Percentiles rank a stretch among this genome's conserved stretches.
Conservation (phyloP, 192 early-diverging fungal genomes). For the Coemansia sp. region DNA sequence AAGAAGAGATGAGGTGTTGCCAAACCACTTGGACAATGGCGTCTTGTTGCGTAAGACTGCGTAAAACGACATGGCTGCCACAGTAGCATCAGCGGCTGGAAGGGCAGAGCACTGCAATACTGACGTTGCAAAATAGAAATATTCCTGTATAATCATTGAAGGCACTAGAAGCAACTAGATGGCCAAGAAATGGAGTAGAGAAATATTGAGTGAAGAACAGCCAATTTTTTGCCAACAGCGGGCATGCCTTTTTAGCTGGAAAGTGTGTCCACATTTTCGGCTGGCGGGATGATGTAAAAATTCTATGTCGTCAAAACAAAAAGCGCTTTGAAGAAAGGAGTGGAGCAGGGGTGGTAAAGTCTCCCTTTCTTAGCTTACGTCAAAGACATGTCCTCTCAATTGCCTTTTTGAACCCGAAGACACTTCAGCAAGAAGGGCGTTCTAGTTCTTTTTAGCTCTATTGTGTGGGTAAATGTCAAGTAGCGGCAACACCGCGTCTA, state of each 20-base stretch:
- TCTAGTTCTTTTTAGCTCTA: not conserved
- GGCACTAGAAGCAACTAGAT: not conserved
- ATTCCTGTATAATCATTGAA: not conserved
- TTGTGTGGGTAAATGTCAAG: not conserved
- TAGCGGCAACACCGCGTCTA: not conserved
- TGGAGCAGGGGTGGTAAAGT: no score
- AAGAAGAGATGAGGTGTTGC: not conserved
- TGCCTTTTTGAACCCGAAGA: not conserved
- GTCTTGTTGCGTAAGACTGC: not conserved
- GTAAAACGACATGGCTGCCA: not conserved
- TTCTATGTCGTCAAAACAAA: not conserved
- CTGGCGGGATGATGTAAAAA: not conserved
- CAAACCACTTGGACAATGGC: not conserved
- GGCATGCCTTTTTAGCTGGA: not conserved
- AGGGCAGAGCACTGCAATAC: not conserved
- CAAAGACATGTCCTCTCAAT: not conserved
- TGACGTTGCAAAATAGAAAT: not conserved
- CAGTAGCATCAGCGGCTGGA: not conserved
- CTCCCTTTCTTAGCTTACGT: no score
- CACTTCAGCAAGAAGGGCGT: not conserved
- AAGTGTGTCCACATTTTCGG: not conserved
- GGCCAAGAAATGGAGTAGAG: not conserved
- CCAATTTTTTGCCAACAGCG: not conserved
- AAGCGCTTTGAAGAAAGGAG: not conserved
- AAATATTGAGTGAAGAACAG: not conserved